Conservation (phyloP, 331 rosid species). For the Pyrus hybrid region DNA sequence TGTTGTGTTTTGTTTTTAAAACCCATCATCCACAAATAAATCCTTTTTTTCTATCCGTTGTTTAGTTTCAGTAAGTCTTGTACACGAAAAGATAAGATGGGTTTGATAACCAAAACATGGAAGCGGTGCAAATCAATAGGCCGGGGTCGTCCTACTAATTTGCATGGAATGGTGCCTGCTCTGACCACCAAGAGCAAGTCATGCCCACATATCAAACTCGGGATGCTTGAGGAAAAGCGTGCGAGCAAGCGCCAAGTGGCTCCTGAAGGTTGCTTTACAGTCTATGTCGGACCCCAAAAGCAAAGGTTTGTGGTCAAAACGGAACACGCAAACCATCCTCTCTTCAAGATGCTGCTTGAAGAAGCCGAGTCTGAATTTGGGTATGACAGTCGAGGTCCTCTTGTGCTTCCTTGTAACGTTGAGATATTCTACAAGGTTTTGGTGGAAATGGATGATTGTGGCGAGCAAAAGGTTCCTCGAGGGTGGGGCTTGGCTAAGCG, state of each 20-base stretch:
- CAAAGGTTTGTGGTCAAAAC: conserved; percentile 63
- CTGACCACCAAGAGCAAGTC: conserved; percentile 34
- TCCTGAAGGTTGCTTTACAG: conserved; percentile 75
- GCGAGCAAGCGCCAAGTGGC: conserved; percentile 16
- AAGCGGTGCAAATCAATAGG: conserved; percentile 74
- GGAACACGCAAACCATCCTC: conserved; percentile 61
- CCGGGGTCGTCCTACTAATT: neutral
- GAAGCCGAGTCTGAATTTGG: conserved; percentile 85
- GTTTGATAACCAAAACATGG: conserved; percentile 65
- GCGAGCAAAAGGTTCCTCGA: neutral
- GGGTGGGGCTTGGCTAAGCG: conserved; percentile 32
- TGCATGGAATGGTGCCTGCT: neutral
- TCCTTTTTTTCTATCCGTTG: neutral
- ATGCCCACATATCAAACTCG: conserved; percentile 15
- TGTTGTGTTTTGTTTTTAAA: neutral
- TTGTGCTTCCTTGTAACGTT: conserved; percentile 64
- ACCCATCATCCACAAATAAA: neutral
- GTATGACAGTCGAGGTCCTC: conserved; percentile 56
- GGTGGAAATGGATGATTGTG: conserved; percentile 53
- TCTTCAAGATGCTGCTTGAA: conserved; percentile 66
- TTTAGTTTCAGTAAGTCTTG: neutral
- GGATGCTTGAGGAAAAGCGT: conserved; percentile 1
- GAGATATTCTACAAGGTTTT: conserved; percentile 50
- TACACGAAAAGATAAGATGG: conserved; percentile 25
- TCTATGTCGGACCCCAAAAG: conserved; percentile 67